Conservation (phyloP, 192 early-diverging fungal genomes). For the Podochytrium sp. region DNA sequence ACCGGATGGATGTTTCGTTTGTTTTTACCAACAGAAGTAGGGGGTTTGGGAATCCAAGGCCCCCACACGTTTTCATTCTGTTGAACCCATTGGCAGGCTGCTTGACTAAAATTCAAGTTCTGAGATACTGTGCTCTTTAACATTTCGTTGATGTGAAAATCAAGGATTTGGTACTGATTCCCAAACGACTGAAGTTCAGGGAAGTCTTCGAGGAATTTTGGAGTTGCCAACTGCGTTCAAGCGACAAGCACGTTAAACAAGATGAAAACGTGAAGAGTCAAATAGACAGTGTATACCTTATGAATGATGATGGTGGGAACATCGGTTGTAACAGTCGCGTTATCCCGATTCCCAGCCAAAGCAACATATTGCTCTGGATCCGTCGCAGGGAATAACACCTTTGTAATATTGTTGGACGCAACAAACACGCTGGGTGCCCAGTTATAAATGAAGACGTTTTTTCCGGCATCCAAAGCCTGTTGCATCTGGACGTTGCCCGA, state of each 20-base stretch:
- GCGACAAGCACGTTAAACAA: neutral
- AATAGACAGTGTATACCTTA: neutral
- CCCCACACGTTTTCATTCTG: constrained; percentile 2
- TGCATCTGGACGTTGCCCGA: neutral
- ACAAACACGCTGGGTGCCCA: constrained; percentile 21
- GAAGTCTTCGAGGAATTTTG: constrained; percentile 5
- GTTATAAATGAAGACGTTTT: constrained; percentile 31
- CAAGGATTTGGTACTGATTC: constrained; percentile 5
- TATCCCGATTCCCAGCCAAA: neutral
- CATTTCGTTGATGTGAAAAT: neutral
- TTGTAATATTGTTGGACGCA: constrained; percentile 14
- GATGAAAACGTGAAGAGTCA: neutral
- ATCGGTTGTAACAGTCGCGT: constrained; percentile 10
- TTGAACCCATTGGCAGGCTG: constrained; percentile 5
- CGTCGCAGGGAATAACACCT: constrained; percentile 13
- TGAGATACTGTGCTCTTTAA: neutral
- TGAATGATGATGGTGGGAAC: constrained; percentile 22
- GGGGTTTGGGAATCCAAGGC: constrained; percentile 22
- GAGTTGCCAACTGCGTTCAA: neutral
- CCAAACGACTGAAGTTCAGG: constrained; percentile 1
- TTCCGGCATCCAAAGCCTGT: constrained; percentile 2
- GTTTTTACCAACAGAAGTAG: neutral
- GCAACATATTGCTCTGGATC: neutral
- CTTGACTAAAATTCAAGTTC: neutral
- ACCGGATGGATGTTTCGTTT: neutral